Conservation (phyloP, 2,329 filamentous ascomycete genomes). For the Domatiomyces catenatus region DNA sequence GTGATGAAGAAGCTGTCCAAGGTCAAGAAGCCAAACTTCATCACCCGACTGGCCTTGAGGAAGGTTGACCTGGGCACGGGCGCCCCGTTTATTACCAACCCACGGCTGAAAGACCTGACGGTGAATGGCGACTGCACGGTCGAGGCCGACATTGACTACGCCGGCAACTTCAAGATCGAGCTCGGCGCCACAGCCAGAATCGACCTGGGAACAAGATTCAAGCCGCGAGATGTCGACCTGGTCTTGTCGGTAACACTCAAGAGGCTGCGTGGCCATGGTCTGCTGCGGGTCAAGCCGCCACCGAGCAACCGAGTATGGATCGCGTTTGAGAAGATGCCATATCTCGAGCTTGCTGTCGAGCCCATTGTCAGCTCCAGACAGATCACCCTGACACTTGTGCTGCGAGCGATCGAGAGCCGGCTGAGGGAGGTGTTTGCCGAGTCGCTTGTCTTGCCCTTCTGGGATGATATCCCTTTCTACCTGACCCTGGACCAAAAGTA, state of each 20-base stretch:
- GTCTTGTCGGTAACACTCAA: conserved; percentile 74
- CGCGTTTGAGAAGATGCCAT: conserved; percentile 82
- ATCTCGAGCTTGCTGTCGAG: conserved; percentile 86
- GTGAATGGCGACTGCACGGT: conserved; percentile 80
- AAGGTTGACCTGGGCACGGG: conserved; percentile 75
- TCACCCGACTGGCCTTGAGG: conserved; percentile 69
- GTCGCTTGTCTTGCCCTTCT: conserved; percentile 80
- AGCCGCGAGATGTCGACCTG: conserved; percentile 75
- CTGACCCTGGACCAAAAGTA: conserved; percentile 62
- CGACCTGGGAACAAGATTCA: conserved; percentile 76
- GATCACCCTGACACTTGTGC: conserved; percentile 84
- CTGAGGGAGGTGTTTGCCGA: conserved; percentile 91
- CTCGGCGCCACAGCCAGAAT: conserved; percentile 87
- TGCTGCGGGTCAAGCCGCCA: conserved; percentile 82
- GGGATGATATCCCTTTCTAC: conserved; percentile 90
- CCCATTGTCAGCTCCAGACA: conserved; percentile 90
- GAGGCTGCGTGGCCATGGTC: conserved; percentile 66
- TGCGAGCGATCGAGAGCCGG: conserved; percentile 83
- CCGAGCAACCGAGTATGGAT: conserved; percentile 96
- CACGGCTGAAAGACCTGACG: conserved; percentile 72
- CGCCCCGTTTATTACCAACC: conserved; percentile 77
- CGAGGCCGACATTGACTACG: conserved; percentile 77
- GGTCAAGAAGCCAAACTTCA: conserved; percentile 79
- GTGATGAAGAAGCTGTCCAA: conserved; percentile 92
- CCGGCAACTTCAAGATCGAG: conserved; percentile 75